phyloP scores from a whole-genome alignment of 345 rosid genomes.

The Populus euphratica region DNA sequence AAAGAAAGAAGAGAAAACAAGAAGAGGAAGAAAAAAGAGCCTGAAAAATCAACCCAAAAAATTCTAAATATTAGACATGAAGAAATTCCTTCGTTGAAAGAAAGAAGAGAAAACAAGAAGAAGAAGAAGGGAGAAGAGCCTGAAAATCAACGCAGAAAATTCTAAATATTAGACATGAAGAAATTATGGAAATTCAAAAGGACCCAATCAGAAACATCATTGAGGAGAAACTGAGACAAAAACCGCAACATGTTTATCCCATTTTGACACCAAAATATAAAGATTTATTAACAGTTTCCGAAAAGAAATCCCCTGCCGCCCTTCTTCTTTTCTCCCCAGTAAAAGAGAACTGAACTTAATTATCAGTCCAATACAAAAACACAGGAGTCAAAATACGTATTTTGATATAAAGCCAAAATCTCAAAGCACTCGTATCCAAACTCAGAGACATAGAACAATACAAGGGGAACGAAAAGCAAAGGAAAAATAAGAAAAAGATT shows the following conservation, averaged over 20 bases:
- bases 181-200: not conserved
- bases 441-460: not conserved
- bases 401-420: not conserved
- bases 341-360: too few relatives aligned
- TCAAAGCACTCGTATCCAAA: not conserved
- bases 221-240: not conserved
- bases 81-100: not conserved
- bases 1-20: too few relatives aligned
- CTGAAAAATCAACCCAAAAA: not conserved
- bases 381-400: constrained; percentile 7
- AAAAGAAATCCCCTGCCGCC: too few relatives aligned
- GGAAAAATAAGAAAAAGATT: not conserved
- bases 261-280: not conserved
- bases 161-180: not conserved
- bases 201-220: not conserved
- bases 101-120: too few relatives aligned
- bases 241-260: not conserved
- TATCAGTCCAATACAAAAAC: not conserved
- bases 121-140: too few relatives aligned
- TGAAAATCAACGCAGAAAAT: too few relatives aligned
- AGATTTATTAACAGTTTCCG: not conserved
- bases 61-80: not conserved
- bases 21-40: not conserved
- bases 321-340: too few relatives aligned
- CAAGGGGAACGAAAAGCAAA: not conserved